Conservation (phyloP, 805 yeast species). For the Wickerhamomyces strasburgensis region DNA sequence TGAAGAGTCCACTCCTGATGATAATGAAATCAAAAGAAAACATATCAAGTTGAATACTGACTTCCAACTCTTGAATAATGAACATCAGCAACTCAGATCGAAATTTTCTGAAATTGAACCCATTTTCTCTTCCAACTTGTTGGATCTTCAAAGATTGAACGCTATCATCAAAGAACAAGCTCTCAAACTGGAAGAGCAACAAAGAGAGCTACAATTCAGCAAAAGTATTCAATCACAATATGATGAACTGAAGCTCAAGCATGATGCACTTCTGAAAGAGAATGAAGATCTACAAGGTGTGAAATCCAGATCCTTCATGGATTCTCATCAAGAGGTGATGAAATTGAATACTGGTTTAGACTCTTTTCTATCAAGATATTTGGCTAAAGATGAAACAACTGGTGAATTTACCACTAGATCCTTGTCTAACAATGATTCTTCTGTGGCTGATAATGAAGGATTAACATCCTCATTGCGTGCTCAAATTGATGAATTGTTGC, state of each 20-base stretch:
- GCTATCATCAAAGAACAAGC: slow-evolving; percentile 50
- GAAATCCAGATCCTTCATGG: slow-evolving; percentile 24
- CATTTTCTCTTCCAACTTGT: slow-evolving; percentile 46
- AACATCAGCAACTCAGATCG: slow-evolving; percentile 37
- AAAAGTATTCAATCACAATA: slow-evolving; percentile 41
- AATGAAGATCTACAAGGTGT: slow-evolving; percentile 35
- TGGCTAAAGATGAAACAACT: slow-evolving; percentile 15
- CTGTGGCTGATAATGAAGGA: slow-evolving; percentile 1
- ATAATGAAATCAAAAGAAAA: slow-evolving; percentile 35
- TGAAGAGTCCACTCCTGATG: slow-evolving; percentile 22
- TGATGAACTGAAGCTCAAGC: slow-evolving; percentile 42
- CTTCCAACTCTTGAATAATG: slow-evolving; percentile 39
- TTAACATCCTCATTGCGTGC: slow-evolving; percentile 36
- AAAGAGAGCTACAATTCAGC: slow-evolving; percentile 38
- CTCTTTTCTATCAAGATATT: slow-evolving; percentile 24
- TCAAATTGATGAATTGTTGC: slow-evolving; percentile 52
- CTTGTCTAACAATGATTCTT: not conserved
- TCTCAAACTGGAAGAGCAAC: slow-evolving; percentile 36
- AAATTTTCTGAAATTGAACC: slow-evolving; percentile 45
- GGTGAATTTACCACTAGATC: slow-evolving; percentile 15
- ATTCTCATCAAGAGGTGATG: slow-evolving; percentile 27
- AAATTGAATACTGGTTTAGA: slow-evolving; percentile 26
- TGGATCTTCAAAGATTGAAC: slow-evolving; percentile 49
- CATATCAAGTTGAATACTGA: slow-evolving; percentile 40
- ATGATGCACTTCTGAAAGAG: slow-evolving; percentile 41